Evolutionary conservation across 1,284 basidiomycete species (phyloP), one percentile per base, ranked within the genome.

Genomic region (Naganishia sp.): DNA sequence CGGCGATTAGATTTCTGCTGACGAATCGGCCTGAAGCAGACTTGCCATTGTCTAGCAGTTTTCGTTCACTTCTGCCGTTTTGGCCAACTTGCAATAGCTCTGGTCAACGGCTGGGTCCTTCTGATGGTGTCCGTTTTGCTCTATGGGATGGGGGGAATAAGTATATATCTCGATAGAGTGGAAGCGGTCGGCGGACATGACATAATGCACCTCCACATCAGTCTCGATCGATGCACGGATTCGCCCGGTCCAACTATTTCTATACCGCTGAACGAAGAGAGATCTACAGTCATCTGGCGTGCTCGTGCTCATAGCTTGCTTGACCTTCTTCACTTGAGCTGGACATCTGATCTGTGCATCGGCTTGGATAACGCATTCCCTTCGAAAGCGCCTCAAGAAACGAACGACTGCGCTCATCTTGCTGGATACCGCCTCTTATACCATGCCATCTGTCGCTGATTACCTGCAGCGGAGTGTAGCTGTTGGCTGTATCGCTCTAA

Each of bases 401-500:
- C 10, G 9, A 18, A n/a, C 23, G 17, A n/a, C 45, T 15, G 45
- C 45, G 17, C 45, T 46, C 18, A 46, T 46, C 18, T 15, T 46
- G 3, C 45, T 7, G 45, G 23, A 13, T 13, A 9, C 7, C 35
- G 35, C 35, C 35, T 9, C 35, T 13, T 39, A 10, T 13, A 13
- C 13, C 3, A 61, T 61, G 58, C 58, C 58, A 10, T 51, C 47
- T 9, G 47, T 61, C 35, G 58, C 58, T 18, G 58, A 61, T 61
- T 61, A 61, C 47, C 25, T 61, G 35, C 58, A 61, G 47, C 32
- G 58, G 18, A 43, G 58, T n/a, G 35, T 61, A 15, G 58, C 58
- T 17, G 58, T 61, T 10, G 49, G 58, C 6, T 61, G 58, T 61
- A 61, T 61, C 13, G 47, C 49, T n/a, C 47, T 61, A 21, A 61